phyloP scores from a whole-genome alignment of 495 filamentous ascomycete genomes.

The Xylaria flabelliformis region DNA sequence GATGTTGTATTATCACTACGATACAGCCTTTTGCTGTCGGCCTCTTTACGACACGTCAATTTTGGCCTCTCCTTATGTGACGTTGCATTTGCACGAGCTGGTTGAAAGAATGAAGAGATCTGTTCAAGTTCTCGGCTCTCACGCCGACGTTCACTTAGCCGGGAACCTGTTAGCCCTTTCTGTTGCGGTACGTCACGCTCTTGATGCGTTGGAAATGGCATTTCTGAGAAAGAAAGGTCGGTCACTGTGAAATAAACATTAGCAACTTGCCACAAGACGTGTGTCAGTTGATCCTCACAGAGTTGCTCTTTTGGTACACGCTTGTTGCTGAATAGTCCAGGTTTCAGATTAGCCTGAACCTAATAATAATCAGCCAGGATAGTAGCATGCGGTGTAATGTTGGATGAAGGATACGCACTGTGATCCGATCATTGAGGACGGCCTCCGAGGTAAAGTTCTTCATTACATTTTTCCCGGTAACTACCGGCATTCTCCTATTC shows the following conservation, averaged over 20 bases:
- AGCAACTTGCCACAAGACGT: neutral
- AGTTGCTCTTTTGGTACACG: conserved; percentile 64
- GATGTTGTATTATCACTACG: neutral
- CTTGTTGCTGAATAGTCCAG: conserved; percentile 76
- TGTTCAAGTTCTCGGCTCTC: conserved; percentile 47
- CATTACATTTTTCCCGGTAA: conserved; percentile 58
- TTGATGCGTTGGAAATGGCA: conserved; percentile 61
- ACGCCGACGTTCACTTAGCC: conserved; percentile 33
- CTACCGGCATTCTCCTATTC: conserved; percentile 40
- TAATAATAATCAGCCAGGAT: conserved; percentile 46
- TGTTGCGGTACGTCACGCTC: conserved; percentile 29
- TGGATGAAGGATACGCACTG: conserved; percentile 52
- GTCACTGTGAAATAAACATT: conserved; percentile 53
- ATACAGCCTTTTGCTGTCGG: neutral
- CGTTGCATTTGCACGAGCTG: conserved; percentile 20
- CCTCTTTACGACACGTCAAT: neutral
- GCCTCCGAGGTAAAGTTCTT: conserved; percentile 69
- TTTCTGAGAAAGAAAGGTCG: conserved; percentile 71
- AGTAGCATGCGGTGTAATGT: neutral
- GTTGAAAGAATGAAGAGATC: conserved; percentile 50
- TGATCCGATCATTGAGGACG: conserved; percentile 66
- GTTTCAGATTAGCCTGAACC: conserved; percentile 59
- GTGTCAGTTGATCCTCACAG: conserved; percentile 40
- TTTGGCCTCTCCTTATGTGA: conserved; percentile 2
- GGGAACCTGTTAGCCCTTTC: conserved; percentile 30